These are phyloP conservation scores for Bacidia gigantensis DNA, from an alignment of 495 filamentous ascomycete genomes.

Conservation along the genomic window DNA sequence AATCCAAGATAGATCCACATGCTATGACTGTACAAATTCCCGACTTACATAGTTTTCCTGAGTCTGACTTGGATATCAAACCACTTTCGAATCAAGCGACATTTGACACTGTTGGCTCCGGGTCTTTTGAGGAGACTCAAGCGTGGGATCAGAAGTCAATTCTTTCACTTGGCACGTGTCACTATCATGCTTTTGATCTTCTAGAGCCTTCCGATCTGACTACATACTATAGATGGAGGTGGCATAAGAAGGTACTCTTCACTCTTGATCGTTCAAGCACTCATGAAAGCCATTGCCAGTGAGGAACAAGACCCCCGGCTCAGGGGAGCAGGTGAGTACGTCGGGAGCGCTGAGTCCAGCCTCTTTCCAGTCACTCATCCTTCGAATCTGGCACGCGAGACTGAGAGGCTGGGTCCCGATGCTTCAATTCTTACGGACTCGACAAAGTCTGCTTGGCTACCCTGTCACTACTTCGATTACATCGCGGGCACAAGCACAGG, in stretches of 20 bases:
- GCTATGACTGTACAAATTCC: neutral
- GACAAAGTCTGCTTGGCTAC: conserved; percentile 10
- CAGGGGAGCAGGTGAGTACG: neutral
- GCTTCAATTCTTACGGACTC: neutral
- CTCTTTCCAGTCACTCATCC: neutral
- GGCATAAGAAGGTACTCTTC: conserved; percentile 22
- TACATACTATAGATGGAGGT: conserved; percentile 16
- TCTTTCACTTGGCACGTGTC: neutral
- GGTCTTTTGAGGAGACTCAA: neutral
- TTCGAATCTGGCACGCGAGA: neutral
- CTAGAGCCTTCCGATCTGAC: neutral
- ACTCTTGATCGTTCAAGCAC: conserved; percentile 17
- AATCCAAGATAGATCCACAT: neutral
- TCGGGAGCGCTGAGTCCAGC: neutral
- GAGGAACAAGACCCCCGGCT: neutral
- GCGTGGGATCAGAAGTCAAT: neutral
- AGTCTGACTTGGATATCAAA: neutral
- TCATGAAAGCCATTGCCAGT: conserved; percentile 15
- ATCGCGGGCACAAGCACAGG: conserved; percentile 29
- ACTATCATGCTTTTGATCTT: neutral
- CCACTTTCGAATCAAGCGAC: neutral
- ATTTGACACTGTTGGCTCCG: neutral
- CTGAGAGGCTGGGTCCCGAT: neutral
- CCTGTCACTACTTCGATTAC: conserved; percentile 30
- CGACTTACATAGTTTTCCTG: neutral